Evolutionary conservation across 1,139 yeast species (phyloP).

Genomic region (Sugiyamaella xylanicola): DNA sequence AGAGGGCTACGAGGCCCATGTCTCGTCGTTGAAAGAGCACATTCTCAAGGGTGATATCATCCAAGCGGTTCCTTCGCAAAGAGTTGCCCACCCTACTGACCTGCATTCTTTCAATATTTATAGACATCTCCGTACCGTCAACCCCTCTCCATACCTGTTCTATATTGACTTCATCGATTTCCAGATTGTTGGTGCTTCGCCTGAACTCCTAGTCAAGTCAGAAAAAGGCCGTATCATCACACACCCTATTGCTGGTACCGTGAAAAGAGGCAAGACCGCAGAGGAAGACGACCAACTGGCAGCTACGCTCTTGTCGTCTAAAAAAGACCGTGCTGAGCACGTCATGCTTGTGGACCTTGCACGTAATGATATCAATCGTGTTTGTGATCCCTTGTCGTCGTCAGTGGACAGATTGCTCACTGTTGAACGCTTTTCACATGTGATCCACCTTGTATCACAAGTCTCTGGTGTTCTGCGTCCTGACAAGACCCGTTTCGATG

Average conservation of each 20-base stretch:
- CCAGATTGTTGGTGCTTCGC: conserved; percentile 96
- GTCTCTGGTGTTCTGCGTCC: conserved; percentile 86
- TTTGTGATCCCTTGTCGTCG: conserved; percentile 85
- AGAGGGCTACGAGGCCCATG: conserved; percentile 87
- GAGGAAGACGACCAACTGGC: conserved; percentile 92
- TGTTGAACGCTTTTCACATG: conserved; percentile 95
- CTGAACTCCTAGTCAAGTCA: conserved; percentile 84
- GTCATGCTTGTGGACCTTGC: conserved; percentile 98
- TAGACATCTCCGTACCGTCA: conserved; percentile 90
- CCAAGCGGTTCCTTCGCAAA: conserved; percentile 97
- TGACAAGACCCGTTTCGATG: conserved; percentile 90
- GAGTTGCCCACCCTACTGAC: conserved; percentile 92
- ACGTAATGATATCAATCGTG: conserved; percentile 89
- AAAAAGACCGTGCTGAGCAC: conserved; percentile 95
- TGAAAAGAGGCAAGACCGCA: conserved; percentile 81
- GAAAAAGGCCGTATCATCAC: conserved; percentile 82
- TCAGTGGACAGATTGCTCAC: conserved; percentile 85
- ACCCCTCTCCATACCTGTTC: conserved; percentile 95
- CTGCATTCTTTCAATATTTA: conserved; percentile 95
- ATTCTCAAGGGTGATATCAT: conserved; percentile 89
- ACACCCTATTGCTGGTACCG: conserved; percentile 98
- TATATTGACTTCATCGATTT: conserved; percentile 89
- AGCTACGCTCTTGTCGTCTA: conserved; percentile 66
- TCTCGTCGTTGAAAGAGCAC: conserved; percentile 70
- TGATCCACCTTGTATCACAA: conserved; percentile 92